A percentile compares a stretch with the other conserved stretches of the same genome.
Evolutionary conservation across 2,329 filamentous ascomycete species (phyloP).

Genomic region (Aureobasidium sp.): DNA sequence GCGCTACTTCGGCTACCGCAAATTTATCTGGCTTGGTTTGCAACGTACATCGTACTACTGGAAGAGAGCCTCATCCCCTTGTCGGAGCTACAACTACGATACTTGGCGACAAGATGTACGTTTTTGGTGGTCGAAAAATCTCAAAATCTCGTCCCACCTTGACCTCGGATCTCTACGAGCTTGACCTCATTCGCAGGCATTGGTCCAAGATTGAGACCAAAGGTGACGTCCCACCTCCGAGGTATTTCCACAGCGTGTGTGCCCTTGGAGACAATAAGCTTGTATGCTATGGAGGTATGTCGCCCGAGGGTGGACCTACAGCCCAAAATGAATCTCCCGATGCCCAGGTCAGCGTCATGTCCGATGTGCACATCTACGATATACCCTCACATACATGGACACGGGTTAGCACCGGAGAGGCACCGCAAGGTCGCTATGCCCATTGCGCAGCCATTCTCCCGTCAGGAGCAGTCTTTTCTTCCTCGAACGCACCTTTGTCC

Average conservation of each 20-base stretch:
- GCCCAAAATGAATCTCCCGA: constrained; percentile 23
- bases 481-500: constrained; percentile 72
- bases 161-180: constrained; percentile 85
- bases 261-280: constrained; percentile 89
- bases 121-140: constrained; percentile 85
- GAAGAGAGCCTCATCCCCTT: constrained; percentile 79
- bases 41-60: constrained; percentile 74
- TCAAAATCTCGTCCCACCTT: constrained; percentile 77
- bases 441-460: constrained; percentile 91
- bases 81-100: constrained; percentile 95
- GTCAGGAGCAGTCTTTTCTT: constrained; percentile 80
- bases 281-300: constrained; percentile 98
- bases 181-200: constrained; percentile 83
- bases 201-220: constrained; percentile 84
- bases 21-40: constrained; percentile 61
- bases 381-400: constrained; percentile 78
- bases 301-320: constrained; percentile 75
- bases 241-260: constrained; percentile 97
- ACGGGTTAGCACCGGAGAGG: constrained; percentile 62
- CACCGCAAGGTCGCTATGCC: constrained; percentile 89
- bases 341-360: constrained; percentile 75
- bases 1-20: constrained; percentile 34
- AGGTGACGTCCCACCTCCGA: constrained; percentile 80
- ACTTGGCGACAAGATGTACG: constrained; percentile 89
- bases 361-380: constrained; percentile 93